Percentiles rank a stretch among this genome's conserved stretches.
phyloP scores from a whole-genome alignment of 176 grass and related monocot species.

The Microstegium vimineum region DNA sequence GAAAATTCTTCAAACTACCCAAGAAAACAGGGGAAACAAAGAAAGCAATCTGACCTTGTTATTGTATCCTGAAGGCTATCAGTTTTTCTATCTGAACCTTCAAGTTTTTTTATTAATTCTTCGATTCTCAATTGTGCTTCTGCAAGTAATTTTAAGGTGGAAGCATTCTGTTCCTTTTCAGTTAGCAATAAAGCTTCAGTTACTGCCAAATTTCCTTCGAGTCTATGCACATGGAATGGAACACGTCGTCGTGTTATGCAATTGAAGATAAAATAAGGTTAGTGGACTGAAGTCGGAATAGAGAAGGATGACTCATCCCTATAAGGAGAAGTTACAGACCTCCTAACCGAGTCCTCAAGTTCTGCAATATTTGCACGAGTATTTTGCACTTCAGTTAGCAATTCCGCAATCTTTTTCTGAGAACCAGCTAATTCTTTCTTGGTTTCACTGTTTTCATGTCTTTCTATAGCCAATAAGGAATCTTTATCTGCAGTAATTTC shows the following conservation, averaged over 20 bases:
- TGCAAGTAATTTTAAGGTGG: conserved; percentile 39
- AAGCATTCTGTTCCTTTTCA: conserved; percentile 55
- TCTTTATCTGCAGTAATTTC: conserved; percentile 44
- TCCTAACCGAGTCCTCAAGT: conserved; percentile 44
- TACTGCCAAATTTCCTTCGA: conserved; percentile 44
- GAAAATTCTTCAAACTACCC: neutral
- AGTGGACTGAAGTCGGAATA: conserved; percentile 28
- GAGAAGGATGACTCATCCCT: conserved; percentile 17
- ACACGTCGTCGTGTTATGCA: conserved; percentile 6
- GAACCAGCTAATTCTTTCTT: conserved; percentile 51
- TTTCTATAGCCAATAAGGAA: conserved; percentile 58
- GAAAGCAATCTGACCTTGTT: conserved; percentile 42
- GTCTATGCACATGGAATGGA: conserved; percentile 23
- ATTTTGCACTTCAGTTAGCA: conserved; percentile 47
- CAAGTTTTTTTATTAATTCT: conserved; percentile 52
- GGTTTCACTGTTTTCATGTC: conserved; percentile 43
- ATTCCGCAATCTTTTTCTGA: conserved; percentile 43
- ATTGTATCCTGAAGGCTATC: conserved; percentile 46
- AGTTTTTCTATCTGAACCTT: conserved; percentile 44
- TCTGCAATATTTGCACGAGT: conserved; percentile 39
- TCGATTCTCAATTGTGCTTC: conserved; percentile 49
- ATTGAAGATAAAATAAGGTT: conserved; percentile 40
- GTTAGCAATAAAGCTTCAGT: conserved; percentile 53
- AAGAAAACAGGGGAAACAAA: neutral
- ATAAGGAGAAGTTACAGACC: conserved; percentile 46